A percentile compares a stretch with the other conserved stretches of the same genome.
Conservation (phyloP, 495 filamentous ascomycete genomes). For the Chaetomium tenue region DNA sequence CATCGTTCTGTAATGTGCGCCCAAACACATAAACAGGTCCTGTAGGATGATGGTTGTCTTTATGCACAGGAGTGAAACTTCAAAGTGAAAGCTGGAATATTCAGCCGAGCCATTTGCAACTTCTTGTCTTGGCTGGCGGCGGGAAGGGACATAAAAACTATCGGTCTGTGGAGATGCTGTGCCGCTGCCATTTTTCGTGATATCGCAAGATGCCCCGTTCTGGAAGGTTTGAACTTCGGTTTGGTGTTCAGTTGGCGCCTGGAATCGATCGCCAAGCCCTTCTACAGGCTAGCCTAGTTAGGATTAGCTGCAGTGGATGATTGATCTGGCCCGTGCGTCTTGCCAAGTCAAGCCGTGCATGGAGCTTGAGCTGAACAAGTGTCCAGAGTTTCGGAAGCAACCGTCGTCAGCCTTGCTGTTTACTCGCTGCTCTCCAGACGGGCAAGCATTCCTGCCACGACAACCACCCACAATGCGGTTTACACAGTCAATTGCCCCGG, state of each 20-base stretch:
- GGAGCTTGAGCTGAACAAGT: slow-evolving; percentile 35
- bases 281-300: background rate
- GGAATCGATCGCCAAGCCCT: background rate
- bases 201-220: background rate
- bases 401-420: slow-evolving; percentile 24
- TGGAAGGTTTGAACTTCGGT: background rate
- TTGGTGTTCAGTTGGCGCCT: background rate
- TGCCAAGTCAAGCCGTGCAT: slow-evolving; percentile 23
- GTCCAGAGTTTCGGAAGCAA: slow-evolving; percentile 32
- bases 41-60: background rate
- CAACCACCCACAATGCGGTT: slow-evolving; percentile 47
- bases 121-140: too few relatives aligned
- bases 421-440: slow-evolving; percentile 16
- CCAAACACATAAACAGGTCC: background rate
- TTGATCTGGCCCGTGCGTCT: slow-evolving; percentile 7
- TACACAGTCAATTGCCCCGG: slow-evolving; percentile 48
- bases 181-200: background rate
- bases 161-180: too few relatives aligned
- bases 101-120: too few relatives aligned
- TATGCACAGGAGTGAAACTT: background rate
- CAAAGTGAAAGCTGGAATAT: background rate
- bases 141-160: too few relatives aligned
- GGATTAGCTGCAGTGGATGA: background rate
- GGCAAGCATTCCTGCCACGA: slow-evolving; percentile 11
- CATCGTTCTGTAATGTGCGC: background rate